These are phyloP conservation scores for Garcileccinum viscosum DNA, from an alignment of 1,284 basidiomycete genomes.

Conservation along the genomic window DNA sequence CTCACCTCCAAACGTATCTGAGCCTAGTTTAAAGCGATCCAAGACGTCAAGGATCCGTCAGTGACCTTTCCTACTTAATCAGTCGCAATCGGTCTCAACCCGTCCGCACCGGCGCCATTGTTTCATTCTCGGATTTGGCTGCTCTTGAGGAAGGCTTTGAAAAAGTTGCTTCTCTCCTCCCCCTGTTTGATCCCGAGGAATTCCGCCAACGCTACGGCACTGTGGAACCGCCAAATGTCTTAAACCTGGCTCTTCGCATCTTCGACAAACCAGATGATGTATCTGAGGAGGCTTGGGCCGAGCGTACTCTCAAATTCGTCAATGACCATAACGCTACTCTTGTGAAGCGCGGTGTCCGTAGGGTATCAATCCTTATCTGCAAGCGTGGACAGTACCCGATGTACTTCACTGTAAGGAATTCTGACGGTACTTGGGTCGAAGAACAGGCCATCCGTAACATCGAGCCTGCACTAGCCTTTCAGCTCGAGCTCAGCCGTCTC, in stretches of 20 bases:
- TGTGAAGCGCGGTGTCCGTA: slow-evolving; percentile 81
- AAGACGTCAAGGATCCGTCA: slow-evolving; percentile 84
- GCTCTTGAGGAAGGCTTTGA: slow-evolving; percentile 79
- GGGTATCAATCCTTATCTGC: slow-evolving; percentile 93
- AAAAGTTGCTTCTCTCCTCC: slow-evolving; percentile 72
- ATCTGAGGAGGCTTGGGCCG: slow-evolving; percentile 81
- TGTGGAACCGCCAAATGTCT: slow-evolving; percentile 84
- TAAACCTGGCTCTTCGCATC: slow-evolving; percentile 91
- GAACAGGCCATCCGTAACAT: slow-evolving; percentile 98
- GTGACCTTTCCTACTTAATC: slow-evolving; percentile 92
- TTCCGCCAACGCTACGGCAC: slow-evolving; percentile 77
- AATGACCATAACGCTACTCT: slow-evolving; percentile 76
- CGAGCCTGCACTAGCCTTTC: slow-evolving; percentile 98
- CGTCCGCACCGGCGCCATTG: slow-evolving; percentile 85
- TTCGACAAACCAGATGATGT: slow-evolving; percentile 80
- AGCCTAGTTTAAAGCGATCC: slow-evolving; percentile 39
- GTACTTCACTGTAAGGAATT: slow-evolving; percentile 91
- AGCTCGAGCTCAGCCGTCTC: slow-evolving; percentile 94
- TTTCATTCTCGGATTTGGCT: slow-evolving; percentile 83
- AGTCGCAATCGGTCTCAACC: slow-evolving; percentile 84
- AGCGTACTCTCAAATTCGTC: slow-evolving; percentile 76
- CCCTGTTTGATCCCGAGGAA: slow-evolving; percentile 74
- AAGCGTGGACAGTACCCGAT: slow-evolving; percentile 91
- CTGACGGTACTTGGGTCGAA: slow-evolving; percentile 85
- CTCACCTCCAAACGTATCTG: slow-evolving; percentile 19